Percentiles rank a stretch among this genome's conserved stretches.
These are phyloP conservation scores for Nothopassalora personata DNA, from an alignment of 2,329 filamentous ascomycete species.

Conservation along the genomic window DNA sequence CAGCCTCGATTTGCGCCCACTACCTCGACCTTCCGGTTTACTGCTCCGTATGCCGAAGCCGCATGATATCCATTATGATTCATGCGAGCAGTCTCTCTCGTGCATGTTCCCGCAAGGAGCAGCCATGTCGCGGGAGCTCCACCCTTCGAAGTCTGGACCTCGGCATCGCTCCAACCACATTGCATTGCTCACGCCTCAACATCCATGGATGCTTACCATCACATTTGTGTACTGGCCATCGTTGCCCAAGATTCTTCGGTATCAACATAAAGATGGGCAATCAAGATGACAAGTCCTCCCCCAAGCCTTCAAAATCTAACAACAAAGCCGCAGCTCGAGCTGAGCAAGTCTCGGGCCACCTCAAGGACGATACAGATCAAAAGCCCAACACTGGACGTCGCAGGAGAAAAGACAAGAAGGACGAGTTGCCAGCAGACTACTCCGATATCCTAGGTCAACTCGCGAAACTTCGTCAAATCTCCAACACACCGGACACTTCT, in stretches of 20 bases:
- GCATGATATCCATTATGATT: too few relatives aligned
- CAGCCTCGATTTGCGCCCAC: too few relatives aligned
- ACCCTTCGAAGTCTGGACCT: not conserved
- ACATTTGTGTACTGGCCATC: not conserved
- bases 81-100: too few relatives aligned
- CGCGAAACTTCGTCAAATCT: slow-evolving; percentile 47
- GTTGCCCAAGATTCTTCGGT: not conserved
- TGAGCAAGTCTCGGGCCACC: slow-evolving; percentile 28
- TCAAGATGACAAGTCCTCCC: not conserved
- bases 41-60: too few relatives aligned
- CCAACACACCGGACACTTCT: slow-evolving; percentile 49
- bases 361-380: slow-evolving; percentile 35
- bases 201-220: not conserved
- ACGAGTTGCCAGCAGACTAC: slow-evolving; percentile 54
- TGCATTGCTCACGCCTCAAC: not conserved
- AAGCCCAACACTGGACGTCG: slow-evolving; percentile 25
- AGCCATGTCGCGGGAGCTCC: not conserved
- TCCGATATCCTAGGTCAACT: slow-evolving; percentile 57
- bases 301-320: not conserved
- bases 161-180: not conserved
- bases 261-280: not conserved
- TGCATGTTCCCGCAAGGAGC: not conserved
- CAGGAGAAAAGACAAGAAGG: slow-evolving; percentile 33
- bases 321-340: slow-evolving; percentile 23
- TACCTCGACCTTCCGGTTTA: too few relatives aligned